These are phyloP conservation scores for Trichoderma gamsii DNA, from an alignment of 495 filamentous ascomycete species.

Conservation along the genomic window DNA sequence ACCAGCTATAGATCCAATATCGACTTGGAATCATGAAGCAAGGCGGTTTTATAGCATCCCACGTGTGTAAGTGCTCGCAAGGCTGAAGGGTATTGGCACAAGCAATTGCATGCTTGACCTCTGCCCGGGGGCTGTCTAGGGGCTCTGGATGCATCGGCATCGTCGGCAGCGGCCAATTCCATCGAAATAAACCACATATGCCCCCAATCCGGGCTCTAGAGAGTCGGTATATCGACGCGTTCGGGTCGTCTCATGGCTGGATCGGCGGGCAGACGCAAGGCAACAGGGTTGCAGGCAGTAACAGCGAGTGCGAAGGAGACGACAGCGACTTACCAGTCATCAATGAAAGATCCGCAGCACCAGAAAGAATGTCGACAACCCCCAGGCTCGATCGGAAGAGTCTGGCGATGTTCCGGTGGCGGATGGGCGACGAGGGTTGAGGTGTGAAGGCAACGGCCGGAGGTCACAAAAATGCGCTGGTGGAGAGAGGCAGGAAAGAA, in stretches of 20 bases:
- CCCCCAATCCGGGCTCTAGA: conserved; percentile 16
- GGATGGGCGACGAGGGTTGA: conserved; percentile 13
- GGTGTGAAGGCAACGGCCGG: conserved; percentile 11
- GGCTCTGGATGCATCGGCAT: conserved; percentile 7
- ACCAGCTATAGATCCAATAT: conserved; percentile 23
- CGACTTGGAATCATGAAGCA: conserved; percentile 11
- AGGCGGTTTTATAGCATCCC: conserved; percentile 38
- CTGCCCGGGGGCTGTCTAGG: not conserved
- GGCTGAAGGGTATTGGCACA: conserved; percentile 34
- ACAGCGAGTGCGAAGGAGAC: conserved; percentile 18
- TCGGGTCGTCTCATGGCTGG: conserved; percentile 36
- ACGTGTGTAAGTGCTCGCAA: conserved; percentile 41
- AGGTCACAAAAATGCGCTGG: conserved; percentile 16
- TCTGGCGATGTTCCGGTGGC: conserved; percentile 12
- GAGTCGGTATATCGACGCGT: conserved; percentile 36
- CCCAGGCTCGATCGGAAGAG: conserved; percentile 16
- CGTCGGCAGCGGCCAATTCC: conserved; percentile 19
- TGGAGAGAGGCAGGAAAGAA: conserved; percentile 17
- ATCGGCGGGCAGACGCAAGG: conserved; percentile 31
- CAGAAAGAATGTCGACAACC: conserved; percentile 18
- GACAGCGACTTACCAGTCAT: conserved; percentile 35
- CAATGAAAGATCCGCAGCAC: conserved; percentile 29
- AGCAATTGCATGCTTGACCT: conserved; percentile 32
- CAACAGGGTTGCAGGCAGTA: conserved; percentile 18
- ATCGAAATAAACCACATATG: conserved; percentile 20